Evolutionary conservation across 805 yeast genomes (phyloP).

Genomic region (Saturnispora sekii): DNA sequence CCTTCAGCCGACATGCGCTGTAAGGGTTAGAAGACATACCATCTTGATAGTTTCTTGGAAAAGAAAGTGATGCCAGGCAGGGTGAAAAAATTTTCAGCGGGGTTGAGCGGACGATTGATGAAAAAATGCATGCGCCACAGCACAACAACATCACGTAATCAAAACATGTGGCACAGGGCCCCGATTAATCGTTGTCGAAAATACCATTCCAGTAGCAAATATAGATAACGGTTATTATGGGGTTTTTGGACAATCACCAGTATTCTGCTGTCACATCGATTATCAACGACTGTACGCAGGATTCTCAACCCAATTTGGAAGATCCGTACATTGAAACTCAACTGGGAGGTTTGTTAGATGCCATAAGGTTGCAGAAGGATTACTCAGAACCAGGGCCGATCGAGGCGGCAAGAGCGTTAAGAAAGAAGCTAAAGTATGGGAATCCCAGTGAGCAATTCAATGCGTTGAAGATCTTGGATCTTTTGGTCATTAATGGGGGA

Average conservation of each 20-base stretch:
- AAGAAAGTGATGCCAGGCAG: background rate
- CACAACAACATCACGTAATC: background rate
- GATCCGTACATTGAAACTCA: slow-evolving; percentile 33
- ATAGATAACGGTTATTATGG: slow-evolving; percentile 29
- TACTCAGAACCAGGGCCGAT: slow-evolving; percentile 32
- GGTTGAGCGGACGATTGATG: background rate
- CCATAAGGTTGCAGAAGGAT: slow-evolving; percentile 31
- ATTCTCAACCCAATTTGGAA: slow-evolving; percentile 31
- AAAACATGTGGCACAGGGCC: background rate
- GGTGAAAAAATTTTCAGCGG: background rate
- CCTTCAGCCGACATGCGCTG: slow-evolving; percentile 21
- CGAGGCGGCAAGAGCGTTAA: slow-evolving; percentile 86
- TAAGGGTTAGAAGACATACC: slow-evolving; percentile 17
- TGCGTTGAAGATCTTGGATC: slow-evolving; percentile 50
- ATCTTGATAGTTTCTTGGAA: slow-evolving; percentile 9
- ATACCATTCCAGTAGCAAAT: background rate
- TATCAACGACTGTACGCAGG: slow-evolving; percentile 40
- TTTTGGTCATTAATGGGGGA: slow-evolving; percentile 48
- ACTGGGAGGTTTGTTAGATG: slow-evolving; percentile 48
- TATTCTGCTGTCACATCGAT: slow-evolving; percentile 62
- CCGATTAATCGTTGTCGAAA: background rate
- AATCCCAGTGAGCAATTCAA: slow-evolving; percentile 49
- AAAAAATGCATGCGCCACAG: background rate
- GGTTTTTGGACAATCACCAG: slow-evolving; percentile 49
- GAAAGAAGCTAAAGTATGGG: slow-evolving; percentile 90